These are phyloP conservation scores for Turnera subulata DNA, from an alignment of 345 rosid species.

Conservation along the genomic window DNA sequence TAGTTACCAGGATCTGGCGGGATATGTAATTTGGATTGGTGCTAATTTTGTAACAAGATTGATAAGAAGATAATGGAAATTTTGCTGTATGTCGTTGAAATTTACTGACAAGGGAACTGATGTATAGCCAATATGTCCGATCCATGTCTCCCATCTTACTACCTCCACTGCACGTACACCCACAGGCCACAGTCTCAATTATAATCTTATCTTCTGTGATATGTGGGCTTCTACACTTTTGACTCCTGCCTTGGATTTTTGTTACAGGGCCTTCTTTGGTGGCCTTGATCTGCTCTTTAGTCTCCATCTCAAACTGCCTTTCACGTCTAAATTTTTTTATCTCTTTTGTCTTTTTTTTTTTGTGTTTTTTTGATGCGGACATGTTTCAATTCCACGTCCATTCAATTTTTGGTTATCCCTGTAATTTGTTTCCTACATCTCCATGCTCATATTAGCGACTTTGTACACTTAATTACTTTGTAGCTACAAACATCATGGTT, in stretches of 20 bases:
- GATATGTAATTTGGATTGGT: too few relatives aligned
- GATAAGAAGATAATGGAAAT: too few relatives aligned
- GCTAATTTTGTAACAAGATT: too few relatives aligned
- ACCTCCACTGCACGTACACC: conserved; percentile 10
- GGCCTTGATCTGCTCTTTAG: neutral
- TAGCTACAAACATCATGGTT: too few relatives aligned
- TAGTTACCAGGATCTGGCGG: too few relatives aligned
- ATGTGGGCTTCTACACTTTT: conserved; percentile 21
- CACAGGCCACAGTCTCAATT: conserved; percentile 13
- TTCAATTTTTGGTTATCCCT: too few relatives aligned
- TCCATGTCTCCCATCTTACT: conserved; percentile 15
- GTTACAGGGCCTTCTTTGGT: neutral
- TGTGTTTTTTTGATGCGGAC: neutral
- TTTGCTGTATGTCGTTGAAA: too few relatives aligned
- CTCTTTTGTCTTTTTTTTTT: too few relatives aligned
- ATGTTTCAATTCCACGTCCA: neutral
- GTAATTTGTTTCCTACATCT: too few relatives aligned
- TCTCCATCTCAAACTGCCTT: conserved; percentile 11
- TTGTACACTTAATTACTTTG: too few relatives aligned
- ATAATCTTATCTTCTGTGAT: conserved; percentile 26
- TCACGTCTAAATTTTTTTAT: neutral
- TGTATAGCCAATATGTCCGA: conserved; percentile 19
- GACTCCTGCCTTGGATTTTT: conserved; percentile 28
- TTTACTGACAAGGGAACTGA: conserved; percentile 19
- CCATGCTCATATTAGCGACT: too few relatives aligned